Conservation (phyloP, 352 stramenopile genomes). For the Globisporangium splendens region DNA sequence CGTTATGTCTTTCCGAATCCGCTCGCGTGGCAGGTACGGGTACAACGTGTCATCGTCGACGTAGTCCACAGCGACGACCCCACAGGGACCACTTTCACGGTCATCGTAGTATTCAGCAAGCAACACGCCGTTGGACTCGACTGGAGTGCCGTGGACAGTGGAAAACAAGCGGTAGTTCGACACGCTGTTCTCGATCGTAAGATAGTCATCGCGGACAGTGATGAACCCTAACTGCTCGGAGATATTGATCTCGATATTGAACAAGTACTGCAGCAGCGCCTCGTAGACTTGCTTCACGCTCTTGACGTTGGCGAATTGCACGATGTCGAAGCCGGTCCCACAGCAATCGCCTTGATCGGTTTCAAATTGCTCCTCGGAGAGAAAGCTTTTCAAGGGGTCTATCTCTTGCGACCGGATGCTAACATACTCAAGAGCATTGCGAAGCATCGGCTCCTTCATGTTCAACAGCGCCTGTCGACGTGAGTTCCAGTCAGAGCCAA, state of each 20-base stretch:
- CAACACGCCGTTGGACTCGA: conserved; percentile 37
- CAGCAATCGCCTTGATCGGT: conserved; percentile 27
- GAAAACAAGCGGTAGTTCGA: conserved; percentile 28
- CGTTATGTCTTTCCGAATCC: conserved; percentile 25
- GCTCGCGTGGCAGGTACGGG: conserved; percentile 28
- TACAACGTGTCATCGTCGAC: conserved; percentile 52
- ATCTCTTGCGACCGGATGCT: not conserved
- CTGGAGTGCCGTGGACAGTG: conserved; percentile 17
- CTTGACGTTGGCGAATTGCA: conserved; percentile 17
- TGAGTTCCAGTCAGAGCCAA: conserved; percentile 23
- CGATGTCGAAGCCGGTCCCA: conserved; percentile 35
- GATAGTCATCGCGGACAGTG: conserved; percentile 37
- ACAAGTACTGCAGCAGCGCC: conserved; percentile 25
- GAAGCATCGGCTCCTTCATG: conserved; percentile 1
- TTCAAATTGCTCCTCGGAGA: conserved; percentile 22
- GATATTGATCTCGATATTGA: conserved; percentile 39
- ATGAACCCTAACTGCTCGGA: conserved; percentile 34
- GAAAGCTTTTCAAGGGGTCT: conserved; percentile 22
- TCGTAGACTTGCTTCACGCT: conserved; percentile 33
- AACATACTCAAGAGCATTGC: not conserved
- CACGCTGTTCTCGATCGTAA: conserved; percentile 17
- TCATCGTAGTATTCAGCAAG: conserved; percentile 27
- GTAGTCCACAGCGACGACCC: conserved; percentile 27
- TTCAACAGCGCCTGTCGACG: not conserved
- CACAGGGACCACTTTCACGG: conserved; percentile 9